Conservation (phyloP, 116 monocot genomes). For the Posidonia oceanica region DNA sequence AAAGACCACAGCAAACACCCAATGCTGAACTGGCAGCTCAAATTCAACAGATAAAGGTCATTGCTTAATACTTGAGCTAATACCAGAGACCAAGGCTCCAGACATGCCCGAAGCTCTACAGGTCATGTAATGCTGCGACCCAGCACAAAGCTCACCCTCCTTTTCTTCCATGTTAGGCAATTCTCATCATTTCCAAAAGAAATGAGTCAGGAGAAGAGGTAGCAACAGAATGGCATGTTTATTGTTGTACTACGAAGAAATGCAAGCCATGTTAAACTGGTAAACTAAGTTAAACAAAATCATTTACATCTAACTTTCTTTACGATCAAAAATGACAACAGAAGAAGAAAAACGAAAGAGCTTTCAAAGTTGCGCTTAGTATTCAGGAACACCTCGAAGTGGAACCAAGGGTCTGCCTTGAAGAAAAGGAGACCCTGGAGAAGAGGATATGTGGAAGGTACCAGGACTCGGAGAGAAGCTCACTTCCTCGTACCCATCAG, state of each 20-base stretch:
- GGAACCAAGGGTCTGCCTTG: slow-evolving; percentile 9
- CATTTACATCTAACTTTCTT: slow-evolving; percentile 7
- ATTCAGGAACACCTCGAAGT: slow-evolving; percentile 7
- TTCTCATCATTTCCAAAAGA: too few relatives aligned
- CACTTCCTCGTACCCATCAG: background rate
- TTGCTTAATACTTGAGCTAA: background rate
- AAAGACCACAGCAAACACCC: background rate
- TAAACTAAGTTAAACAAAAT: background rate
- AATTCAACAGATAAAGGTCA: background rate
- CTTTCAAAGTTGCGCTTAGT: background rate
- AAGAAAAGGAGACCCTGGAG: slow-evolving; percentile 5
- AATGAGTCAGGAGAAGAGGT: too few relatives aligned
- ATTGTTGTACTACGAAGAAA: background rate
- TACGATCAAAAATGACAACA: slow-evolving; percentile 1
- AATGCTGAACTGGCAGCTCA: background rate
- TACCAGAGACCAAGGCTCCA: background rate
- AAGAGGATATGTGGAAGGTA: background rate
- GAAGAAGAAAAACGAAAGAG: background rate
- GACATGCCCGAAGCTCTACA: background rate
- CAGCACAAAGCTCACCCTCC: background rate
- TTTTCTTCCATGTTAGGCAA: too few relatives aligned
- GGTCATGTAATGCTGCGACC: background rate
- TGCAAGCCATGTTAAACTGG: background rate
- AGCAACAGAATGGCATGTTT: too few relatives aligned
- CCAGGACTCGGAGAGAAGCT: background rate